Conservation (phyloP, 768 basidiomycete genomes). For the Lentinula raphanica region DNA sequence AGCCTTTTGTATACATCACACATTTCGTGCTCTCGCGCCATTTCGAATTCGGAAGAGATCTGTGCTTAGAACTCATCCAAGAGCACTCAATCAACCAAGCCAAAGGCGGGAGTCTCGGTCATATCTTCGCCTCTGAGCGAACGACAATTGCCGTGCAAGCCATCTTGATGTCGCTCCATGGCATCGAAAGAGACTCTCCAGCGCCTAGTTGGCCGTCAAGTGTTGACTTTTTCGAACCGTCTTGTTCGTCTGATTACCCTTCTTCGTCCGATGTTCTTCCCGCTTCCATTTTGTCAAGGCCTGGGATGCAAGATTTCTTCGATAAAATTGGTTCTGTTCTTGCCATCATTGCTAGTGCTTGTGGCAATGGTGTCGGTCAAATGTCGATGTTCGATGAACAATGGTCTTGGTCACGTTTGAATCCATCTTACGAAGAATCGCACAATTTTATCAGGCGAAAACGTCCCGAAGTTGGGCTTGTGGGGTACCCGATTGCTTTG, state of each 20-base stretch:
- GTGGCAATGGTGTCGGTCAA: slow-evolving; percentile 58
- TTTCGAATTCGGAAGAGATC: slow-evolving; percentile 78
- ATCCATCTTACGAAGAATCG: slow-evolving; percentile 61
- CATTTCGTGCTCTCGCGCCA: slow-evolving; percentile 83
- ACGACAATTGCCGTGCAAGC: slow-evolving; percentile 74
- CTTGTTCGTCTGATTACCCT: slow-evolving; percentile 58
- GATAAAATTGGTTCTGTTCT: slow-evolving; percentile 58
- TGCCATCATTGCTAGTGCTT: slow-evolving; percentile 50
- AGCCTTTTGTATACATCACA: slow-evolving; percentile 70
- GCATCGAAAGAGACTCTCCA: slow-evolving; percentile 65
- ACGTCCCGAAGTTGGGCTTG: slow-evolving; percentile 53
- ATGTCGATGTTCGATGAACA: slow-evolving; percentile 87
- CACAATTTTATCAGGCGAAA: slow-evolving; percentile 63
- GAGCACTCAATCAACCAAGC: slow-evolving; percentile 48
- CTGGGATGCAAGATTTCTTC: slow-evolving; percentile 68
- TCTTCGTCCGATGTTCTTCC: slow-evolving; percentile 63
- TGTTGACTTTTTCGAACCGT: slow-evolving; percentile 56
- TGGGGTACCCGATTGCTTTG: slow-evolving; percentile 62
- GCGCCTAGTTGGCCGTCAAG: slow-evolving; percentile 77
- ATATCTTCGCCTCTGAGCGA: slow-evolving; percentile 61
- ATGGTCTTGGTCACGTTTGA: slow-evolving; percentile 60
- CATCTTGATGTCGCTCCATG: slow-evolving; percentile 63
- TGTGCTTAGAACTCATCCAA: slow-evolving; percentile 77
- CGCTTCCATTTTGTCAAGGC: slow-evolving; percentile 47
- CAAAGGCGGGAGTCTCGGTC: slow-evolving; percentile 29